These are phyloP conservation scores for Lachnellula occidentalis DNA, from an alignment of 2,329 filamentous ascomycete genomes.

Conservation along the genomic window DNA sequence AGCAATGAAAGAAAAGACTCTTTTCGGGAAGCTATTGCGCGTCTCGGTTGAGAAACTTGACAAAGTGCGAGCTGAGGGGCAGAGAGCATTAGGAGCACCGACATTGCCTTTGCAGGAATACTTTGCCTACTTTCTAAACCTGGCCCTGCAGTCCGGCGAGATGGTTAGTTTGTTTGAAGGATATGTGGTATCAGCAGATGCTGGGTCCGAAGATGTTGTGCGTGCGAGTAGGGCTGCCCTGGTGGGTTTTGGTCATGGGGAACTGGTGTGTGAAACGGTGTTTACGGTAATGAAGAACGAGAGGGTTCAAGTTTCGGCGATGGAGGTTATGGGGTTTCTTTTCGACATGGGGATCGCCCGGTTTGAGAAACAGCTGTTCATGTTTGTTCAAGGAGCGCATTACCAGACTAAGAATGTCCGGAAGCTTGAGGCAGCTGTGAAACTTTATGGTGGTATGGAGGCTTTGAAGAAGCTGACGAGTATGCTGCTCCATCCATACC, in stretches of 20 bases:
- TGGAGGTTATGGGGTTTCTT: slow-evolving; percentile 75
- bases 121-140: background rate
- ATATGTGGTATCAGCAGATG: slow-evolving; percentile 66
- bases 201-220: slow-evolving; percentile 71
- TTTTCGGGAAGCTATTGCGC: slow-evolving; percentile 43
- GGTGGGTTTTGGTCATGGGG: slow-evolving; percentile 39
- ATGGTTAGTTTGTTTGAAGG: slow-evolving; percentile 57
- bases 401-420: slow-evolving; percentile 78
- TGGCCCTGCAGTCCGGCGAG: slow-evolving; percentile 31
- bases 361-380: slow-evolving; percentile 50
- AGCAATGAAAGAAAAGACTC: slow-evolving; percentile 27
- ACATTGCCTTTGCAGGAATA: background rate
- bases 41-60: slow-evolving; percentile 87
- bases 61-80: slow-evolving; percentile 67
- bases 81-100: slow-evolving; percentile 35
- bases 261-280: slow-evolving; percentile 46
- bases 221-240: slow-evolving; percentile 64
- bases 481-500: slow-evolving; percentile 78
- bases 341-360: slow-evolving; percentile 56
- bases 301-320: slow-evolving; percentile 64
- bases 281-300: slow-evolving; percentile 55
- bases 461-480: slow-evolving; percentile 58
- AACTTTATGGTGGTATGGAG: slow-evolving; percentile 69
- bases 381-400: slow-evolving; percentile 69
- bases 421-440: slow-evolving; percentile 74